Conservation (phyloP, 106 monocot species). For the Hemerocallis citrina region DNA sequence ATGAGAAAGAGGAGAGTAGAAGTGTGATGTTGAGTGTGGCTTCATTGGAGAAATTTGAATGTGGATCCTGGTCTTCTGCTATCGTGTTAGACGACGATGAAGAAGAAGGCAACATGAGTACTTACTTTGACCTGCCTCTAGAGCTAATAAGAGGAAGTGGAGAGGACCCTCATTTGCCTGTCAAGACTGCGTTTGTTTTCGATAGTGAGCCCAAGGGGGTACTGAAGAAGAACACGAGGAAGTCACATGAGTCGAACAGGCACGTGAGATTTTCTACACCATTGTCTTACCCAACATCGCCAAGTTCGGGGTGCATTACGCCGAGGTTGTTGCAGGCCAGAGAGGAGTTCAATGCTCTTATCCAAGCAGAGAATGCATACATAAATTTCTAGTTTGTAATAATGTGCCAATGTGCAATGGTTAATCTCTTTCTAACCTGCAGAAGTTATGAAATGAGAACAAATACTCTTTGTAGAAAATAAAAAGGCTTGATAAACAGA, state of each 20-base stretch:
- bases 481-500: too few species aligned
- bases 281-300: conserved; percentile 20
- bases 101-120: background rate
- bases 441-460: too few species aligned
- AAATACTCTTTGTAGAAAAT: too few species aligned
- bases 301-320: conserved; percentile 19
- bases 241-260: conserved; percentile 19
- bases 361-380: conserved; percentile 31
- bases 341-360: conserved; percentile 40
- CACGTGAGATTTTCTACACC: conserved; percentile 31
- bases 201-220: conserved; percentile 29
- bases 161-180: conserved; percentile 33
- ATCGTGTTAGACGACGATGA: conserved; percentile 1
- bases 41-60: conserved; percentile 61
- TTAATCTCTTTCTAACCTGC: too few species aligned
- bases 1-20: background rate
- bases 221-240: conserved; percentile 41
- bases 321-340: conserved; percentile 27
- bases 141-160: conserved; percentile 28
- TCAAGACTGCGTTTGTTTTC: conserved; percentile 43
- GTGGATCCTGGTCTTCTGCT: conserved; percentile 31
- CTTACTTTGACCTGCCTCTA: conserved; percentile 59
- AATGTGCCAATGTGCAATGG: too few species aligned
- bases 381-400: conserved; percentile 5
- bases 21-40: conserved; percentile 12